Conservation (phyloP, 108 stramenopile genomes). For the Nitzschia sp. region DNA sequence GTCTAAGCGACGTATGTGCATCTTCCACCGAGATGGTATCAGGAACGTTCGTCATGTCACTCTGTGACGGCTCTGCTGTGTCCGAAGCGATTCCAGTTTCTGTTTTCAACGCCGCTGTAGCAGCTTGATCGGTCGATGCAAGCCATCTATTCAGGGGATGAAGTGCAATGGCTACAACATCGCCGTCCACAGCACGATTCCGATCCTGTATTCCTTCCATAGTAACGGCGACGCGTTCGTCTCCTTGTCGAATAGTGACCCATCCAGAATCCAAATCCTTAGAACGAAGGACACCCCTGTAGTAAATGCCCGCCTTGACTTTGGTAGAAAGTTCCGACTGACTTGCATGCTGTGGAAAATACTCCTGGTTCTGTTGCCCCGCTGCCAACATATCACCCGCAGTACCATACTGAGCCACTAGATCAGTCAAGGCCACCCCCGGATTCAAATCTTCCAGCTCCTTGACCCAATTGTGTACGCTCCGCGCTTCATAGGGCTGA, state of each 20-base stretch:
- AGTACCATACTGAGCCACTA: conserved; percentile 70
- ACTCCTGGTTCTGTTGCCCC: conserved; percentile 13
- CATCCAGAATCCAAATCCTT: conserved; percentile 36
- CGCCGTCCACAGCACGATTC: conserved; percentile 97
- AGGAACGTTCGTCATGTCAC: conserved; percentile 66
- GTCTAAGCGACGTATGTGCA: conserved; percentile 24
- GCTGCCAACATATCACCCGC: neutral
- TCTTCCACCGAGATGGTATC: conserved; percentile 50
- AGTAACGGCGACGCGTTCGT: conserved; percentile 76
- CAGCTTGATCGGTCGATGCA: conserved; percentile 8
- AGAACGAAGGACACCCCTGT: conserved; percentile 72
- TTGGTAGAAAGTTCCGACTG: conserved; percentile 54
- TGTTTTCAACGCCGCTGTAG: conserved; percentile 13
- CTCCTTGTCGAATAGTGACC: conserved; percentile 76
- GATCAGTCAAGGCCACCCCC: conserved; percentile 59
- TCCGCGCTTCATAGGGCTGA: conserved; percentile 43
- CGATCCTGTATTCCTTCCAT: conserved; percentile 60
- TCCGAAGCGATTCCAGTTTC: conserved; percentile 62
- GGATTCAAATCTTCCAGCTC: conserved; percentile 67
- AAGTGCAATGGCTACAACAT: conserved; percentile 90
- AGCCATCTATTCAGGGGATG: conserved; percentile 66
- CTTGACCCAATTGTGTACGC: conserved; percentile 64
- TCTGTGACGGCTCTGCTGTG: conserved; percentile 66
- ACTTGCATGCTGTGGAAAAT: conserved; percentile 63
- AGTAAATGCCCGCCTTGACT: conserved; percentile 60